Evolutionary conservation across 331 rosid species (phyloP).

Genomic region (Ulmus americana): DNA sequence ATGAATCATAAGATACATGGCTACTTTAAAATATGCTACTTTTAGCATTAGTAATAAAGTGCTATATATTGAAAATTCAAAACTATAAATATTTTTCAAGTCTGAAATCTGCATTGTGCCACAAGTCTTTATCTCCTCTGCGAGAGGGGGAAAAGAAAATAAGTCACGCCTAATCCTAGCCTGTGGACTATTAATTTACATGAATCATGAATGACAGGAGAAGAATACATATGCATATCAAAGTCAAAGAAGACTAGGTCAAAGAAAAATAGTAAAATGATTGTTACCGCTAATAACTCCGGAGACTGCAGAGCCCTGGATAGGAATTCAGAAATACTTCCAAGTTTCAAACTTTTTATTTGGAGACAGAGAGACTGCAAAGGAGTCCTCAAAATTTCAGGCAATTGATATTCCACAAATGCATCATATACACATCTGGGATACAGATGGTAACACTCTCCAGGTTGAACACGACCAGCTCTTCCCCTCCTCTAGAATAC

Average conservation of each 20-base stretch:
- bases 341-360: slow-evolving; percentile 87
- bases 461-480: slow-evolving; percentile 97
- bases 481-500: slow-evolving; percentile 89
- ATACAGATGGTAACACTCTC: slow-evolving; percentile 86
- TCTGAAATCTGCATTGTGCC: too few species aligned
- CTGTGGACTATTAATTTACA: too few species aligned
- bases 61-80: too few species aligned
- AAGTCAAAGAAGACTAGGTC: background rate
- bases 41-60: too few species aligned
- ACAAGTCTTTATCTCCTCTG: too few species aligned
- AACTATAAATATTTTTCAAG: too few species aligned
- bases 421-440: slow-evolving; percentile 81
- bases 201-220: too few species aligned
- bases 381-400: slow-evolving; percentile 95
- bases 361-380: slow-evolving; percentile 93
- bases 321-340: slow-evolving; percentile 85
- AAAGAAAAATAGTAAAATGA: slow-evolving; percentile 16
- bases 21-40: too few species aligned
- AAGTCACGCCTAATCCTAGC: too few species aligned
- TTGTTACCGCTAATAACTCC: slow-evolving; percentile 68
- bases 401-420: slow-evolving; percentile 81
- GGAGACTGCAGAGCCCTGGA: slow-evolving; percentile 96
- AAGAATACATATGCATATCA: background rate
- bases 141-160: too few species aligned
- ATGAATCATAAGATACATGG: too few species aligned